Conservation (phyloP, 2,329 filamentous ascomycete species). For the Xylaria multiplex region DNA sequence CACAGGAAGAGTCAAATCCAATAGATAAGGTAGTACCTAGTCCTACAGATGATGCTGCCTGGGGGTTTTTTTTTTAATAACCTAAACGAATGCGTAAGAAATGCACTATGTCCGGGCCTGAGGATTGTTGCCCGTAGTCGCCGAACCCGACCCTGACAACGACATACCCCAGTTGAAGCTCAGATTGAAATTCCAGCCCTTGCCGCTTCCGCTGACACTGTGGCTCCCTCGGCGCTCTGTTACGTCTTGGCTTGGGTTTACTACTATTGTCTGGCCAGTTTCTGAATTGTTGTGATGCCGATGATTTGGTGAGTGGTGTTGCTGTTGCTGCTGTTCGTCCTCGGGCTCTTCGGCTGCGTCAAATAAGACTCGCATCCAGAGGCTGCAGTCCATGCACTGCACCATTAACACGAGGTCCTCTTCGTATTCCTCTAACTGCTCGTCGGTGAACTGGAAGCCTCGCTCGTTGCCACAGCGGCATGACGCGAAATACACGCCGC, state of each 20-base stretch:
- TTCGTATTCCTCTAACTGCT: slow-evolving; percentile 67
- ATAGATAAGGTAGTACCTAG: neutral
- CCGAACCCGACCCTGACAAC: slow-evolving; percentile 40
- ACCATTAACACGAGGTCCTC: slow-evolving; percentile 71
- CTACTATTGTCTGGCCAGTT: slow-evolving; percentile 13
- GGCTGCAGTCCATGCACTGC: slow-evolving; percentile 72
- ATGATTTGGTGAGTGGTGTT: slow-evolving; percentile 10
- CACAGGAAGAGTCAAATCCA: neutral
- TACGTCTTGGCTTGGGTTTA: slow-evolving; percentile 39
- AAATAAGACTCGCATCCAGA: slow-evolving; percentile 74
- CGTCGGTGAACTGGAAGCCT: slow-evolving; percentile 68
- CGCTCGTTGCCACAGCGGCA: slow-evolving; percentile 73
- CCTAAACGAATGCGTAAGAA: neutral
- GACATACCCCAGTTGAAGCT: slow-evolving; percentile 47
- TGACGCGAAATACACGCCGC: slow-evolving; percentile 62
- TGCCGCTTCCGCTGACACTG: slow-evolving; percentile 33
- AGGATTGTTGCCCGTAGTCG: slow-evolving; percentile 16
- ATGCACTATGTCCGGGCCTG: neutral
- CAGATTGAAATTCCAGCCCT: slow-evolving; percentile 45
- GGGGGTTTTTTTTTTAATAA: neutral
- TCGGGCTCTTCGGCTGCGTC: slow-evolving; percentile 58
- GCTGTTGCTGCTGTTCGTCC: slow-evolving; percentile 32
- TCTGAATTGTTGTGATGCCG: neutral
- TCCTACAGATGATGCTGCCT: neutral
- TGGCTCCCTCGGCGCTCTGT: slow-evolving; percentile 23